Base-by-base conservation (phyloP, 2,329 filamentous ascomycete genomes). In the Fusarium zealandicum region DNA sequence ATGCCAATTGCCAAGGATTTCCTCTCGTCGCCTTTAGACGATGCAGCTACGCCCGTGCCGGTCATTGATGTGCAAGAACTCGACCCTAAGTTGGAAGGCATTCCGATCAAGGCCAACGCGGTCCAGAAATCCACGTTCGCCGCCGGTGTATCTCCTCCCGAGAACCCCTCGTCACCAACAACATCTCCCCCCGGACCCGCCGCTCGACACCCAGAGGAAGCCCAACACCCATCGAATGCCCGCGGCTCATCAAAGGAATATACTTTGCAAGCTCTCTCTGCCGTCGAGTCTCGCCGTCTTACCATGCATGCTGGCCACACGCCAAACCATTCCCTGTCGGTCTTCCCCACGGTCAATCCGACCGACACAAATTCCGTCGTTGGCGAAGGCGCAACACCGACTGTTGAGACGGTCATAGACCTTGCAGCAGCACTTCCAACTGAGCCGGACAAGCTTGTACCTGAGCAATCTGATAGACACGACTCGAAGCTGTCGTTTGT, bases 271-370 rank as follows among this genome's bases (percentile, higher is more conserved):
- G 75, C 75, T 8, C 72, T 84, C 30, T 75, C 74, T 18, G 79
- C 78, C 7, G 74, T 78, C 6, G 82, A 81, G 63, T 74, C 76
- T 36, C 75, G 73, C 41, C 77, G 84, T 37, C 77, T 86, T 33
- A 85, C 78, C 1, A 82, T 87, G 78, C 80, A 87, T 68, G 84
- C 84, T 16, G 84, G 84, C 1, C 84, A 87, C 69, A 87, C 84
- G 2, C 84, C 84, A 6, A 86, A 79, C 43, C 83, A 86, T 66
- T 84, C 82, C 1, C 72, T 85, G 10, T 84, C 83, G 5, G 70
- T 79, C 2, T 70, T 84, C 13, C 75, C 76, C 6, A 80, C 78
- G 9, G 72, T 76, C 38, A 72, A 73, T 8, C 75, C 76, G 11
- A 79, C 78, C 2, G 74, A 71, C 10, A 56, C 66, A 20, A 65